Conservation (phyloP, 805 yeast species). For the Pichia insulana region DNA sequence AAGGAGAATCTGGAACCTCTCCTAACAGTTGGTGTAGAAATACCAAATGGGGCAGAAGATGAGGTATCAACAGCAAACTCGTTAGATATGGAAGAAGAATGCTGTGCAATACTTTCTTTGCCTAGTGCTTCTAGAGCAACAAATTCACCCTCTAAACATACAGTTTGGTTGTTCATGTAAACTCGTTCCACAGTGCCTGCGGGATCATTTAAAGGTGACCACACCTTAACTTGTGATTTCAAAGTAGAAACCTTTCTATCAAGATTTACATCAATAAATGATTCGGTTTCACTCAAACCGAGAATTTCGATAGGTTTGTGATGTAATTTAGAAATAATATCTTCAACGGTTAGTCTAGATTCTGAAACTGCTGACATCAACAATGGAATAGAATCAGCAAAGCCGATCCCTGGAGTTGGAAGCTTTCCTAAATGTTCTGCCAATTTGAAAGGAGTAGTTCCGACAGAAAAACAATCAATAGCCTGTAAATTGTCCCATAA, state of each 20-base stretch:
- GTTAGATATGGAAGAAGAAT: constrained; percentile 26
- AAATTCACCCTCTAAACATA: constrained; percentile 74
- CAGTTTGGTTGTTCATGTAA: constrained; percentile 65
- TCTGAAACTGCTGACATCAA: constrained; percentile 71
- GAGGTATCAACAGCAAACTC: constrained; percentile 13
- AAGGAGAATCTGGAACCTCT: constrained; percentile 44
- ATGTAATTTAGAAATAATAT: constrained; percentile 65
- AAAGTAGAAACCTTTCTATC: constrained; percentile 52
- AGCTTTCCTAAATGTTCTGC: constrained; percentile 57
- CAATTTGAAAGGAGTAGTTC: constrained; percentile 64
- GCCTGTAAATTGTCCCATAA: constrained; percentile 68
- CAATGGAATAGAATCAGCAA: constrained; percentile 74
- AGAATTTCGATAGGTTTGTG: constrained; percentile 77
- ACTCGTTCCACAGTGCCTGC: constrained; percentile 88
- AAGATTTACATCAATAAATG: constrained; percentile 72
- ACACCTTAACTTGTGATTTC: constrained; percentile 32
- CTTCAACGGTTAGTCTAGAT: constrained; percentile 62
- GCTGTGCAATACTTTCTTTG: constrained; percentile 41
- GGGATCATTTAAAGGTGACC: constrained; percentile 51
- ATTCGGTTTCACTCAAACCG: constrained; percentile 72
- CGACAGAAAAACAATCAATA: constrained; percentile 84
- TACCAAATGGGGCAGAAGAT: constrained; percentile 20
- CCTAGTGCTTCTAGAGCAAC: constrained; percentile 57
- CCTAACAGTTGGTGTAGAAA: constrained; percentile 28
- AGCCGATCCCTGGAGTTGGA: constrained; percentile 65